A percentile compares a stretch with the other conserved stretches of the same genome.
These are phyloP conservation scores for Primulina eburnea DNA, from an alignment of 257 asterid species.

Conservation along the genomic window DNA sequence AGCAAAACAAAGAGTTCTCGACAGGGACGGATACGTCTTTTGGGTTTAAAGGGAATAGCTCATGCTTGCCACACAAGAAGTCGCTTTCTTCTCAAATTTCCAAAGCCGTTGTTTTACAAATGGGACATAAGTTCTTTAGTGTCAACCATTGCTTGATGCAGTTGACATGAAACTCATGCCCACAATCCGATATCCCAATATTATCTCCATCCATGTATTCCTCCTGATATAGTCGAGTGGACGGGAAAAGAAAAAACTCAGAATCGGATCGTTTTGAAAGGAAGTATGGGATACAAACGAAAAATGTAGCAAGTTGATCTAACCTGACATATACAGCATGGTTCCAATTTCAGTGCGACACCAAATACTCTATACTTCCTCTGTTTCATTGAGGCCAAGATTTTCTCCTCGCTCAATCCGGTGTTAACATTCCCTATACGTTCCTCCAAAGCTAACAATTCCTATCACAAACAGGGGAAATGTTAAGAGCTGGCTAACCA, in stretches of 20 bases:
- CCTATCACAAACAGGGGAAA: conserved; percentile 39
- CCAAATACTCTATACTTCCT: conserved; percentile 34
- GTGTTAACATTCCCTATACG: conserved; percentile 84
- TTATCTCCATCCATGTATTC: conserved; percentile 57
- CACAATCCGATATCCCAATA: conserved; percentile 66
- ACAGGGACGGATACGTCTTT: neutral
- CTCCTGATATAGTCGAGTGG: conserved; percentile 44
- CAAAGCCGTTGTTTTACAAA: conserved; percentile 77
- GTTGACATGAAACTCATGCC: conserved; percentile 69
- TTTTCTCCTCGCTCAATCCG: conserved; percentile 63
- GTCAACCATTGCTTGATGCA: conserved; percentile 86
- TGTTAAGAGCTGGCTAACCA: conserved; percentile 14
- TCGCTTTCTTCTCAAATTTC: conserved; percentile 25
- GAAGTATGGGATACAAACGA: neutral
- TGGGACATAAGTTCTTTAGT: conserved; percentile 80
- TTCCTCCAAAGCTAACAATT: conserved; percentile 86
- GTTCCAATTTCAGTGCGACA: conserved; percentile 45
- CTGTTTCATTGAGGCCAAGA: conserved; percentile 45
- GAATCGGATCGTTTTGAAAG: neutral
- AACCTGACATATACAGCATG: conserved; percentile 92
- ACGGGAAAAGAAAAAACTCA: neutral
- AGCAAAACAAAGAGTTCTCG: neutral
- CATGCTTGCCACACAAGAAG: neutral
- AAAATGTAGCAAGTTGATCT: conserved; percentile 10
- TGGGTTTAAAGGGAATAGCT: neutral